Evolutionary conservation across 1,284 basidiomycete species (phyloP).

Genomic region (Singerocomus inundabilis): DNA sequence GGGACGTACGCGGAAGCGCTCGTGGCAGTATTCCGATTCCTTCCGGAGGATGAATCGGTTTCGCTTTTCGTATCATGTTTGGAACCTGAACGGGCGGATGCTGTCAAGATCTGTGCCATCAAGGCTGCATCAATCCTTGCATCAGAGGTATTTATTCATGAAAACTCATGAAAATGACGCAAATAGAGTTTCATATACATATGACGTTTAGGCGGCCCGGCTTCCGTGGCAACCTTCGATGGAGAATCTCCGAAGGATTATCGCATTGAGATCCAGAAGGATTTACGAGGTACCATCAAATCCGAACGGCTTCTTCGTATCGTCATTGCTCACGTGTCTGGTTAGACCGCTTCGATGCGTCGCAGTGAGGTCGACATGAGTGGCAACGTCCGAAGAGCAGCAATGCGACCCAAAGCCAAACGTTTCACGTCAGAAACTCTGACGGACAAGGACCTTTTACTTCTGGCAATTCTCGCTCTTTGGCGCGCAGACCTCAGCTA

Average conservation of each 20-base stretch:
- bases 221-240: constrained; percentile 60
- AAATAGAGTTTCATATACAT: constrained; percentile 8
- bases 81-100: constrained; percentile 73
- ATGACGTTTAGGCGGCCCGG: constrained; percentile 43
- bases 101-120: constrained; percentile 76
- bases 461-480: constrained; percentile 62
- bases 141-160: constrained; percentile 27
- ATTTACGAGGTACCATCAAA: constrained; percentile 51
- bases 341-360: constrained; percentile 46
- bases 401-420: constrained; percentile 58
- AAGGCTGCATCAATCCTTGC: constrained; percentile 49
- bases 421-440: constrained; percentile 57
- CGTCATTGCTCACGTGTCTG: constrained; percentile 9
- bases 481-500: constrained; percentile 61
- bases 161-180: not conserved
- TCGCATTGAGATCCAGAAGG: constrained; percentile 49
- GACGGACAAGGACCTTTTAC: constrained; percentile 61
- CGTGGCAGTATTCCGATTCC: constrained; percentile 68
- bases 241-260: constrained; percentile 42
- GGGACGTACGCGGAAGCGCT: constrained; percentile 76
- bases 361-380: constrained; percentile 57
- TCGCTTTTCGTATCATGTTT: constrained; percentile 63
- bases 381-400: constrained; percentile 54
- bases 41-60: constrained; percentile 60
- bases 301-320: constrained; percentile 9